These are phyloP conservation scores for Hirsutella rhossiliensis DNA, from an alignment of 2,329 filamentous ascomycete genomes.

Conservation along the genomic window DNA sequence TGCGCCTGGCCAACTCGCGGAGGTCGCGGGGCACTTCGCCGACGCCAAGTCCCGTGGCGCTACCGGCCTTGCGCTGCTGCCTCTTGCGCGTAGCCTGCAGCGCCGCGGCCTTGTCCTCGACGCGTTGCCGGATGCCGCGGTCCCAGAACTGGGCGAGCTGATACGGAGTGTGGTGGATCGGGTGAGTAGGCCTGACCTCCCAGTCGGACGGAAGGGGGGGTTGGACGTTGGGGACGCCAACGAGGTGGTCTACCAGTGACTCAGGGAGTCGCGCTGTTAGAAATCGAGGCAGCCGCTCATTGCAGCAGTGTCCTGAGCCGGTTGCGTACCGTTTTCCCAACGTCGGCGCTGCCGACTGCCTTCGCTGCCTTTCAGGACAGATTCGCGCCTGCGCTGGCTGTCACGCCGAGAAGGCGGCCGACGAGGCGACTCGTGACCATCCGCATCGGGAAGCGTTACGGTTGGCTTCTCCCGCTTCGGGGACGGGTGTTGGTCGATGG, in stretches of 20 bases:
- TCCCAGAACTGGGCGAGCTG: constrained; percentile 85
- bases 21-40: constrained; percentile 68
- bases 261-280: neutral
- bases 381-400: constrained; percentile 52
- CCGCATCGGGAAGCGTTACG: too few species aligned
- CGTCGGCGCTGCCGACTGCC: constrained; percentile 74
- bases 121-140: constrained; percentile 33
- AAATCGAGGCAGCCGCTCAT: too few species aligned
- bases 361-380: constrained; percentile 78
- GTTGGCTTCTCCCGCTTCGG: constrained; percentile 2
- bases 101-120: constrained; percentile 31
- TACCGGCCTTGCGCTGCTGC: constrained; percentile 28
- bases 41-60: constrained; percentile 29
- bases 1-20: constrained; percentile 67
- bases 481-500: constrained; percentile 47
- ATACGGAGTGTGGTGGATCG: constrained; percentile 70
- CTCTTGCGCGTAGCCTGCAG: constrained; percentile 31
- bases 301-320: neutral
- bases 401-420: constrained; percentile 39
- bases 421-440: constrained; percentile 19
- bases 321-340: constrained; percentile 81
- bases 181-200: constrained; percentile 71
- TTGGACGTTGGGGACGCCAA: constrained; percentile 76
- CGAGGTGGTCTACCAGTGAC: constrained; percentile 55
- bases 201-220: constrained; percentile 76